Evolutionary conservation across 1,284 basidiomycete species (phyloP).

Genomic region (Heterobasidion parviporum): DNA sequence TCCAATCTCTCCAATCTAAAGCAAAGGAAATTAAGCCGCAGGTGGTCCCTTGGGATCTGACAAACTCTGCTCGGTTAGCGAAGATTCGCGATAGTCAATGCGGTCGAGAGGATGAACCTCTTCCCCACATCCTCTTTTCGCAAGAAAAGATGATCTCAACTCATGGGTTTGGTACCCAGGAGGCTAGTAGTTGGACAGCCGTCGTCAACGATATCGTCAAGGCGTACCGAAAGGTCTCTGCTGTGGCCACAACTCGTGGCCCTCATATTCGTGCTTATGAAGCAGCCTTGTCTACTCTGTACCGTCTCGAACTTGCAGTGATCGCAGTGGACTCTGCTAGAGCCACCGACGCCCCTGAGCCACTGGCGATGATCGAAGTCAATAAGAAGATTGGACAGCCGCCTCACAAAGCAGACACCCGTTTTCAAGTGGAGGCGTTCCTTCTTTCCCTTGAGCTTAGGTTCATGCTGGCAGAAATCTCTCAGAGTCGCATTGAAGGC

Average conservation of each 20-base stretch:
- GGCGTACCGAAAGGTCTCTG: slow-evolving; percentile 27
- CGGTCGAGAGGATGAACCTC: slow-evolving; percentile 12
- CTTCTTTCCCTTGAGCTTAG: slow-evolving; percentile 38
- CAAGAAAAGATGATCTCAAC: slow-evolving; percentile 13
- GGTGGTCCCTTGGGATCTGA: not conserved
- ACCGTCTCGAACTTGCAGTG: slow-evolving; percentile 35
- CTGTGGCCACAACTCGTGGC: slow-evolving; percentile 33
- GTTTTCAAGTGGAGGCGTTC: slow-evolving; percentile 48
- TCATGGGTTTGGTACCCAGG: slow-evolving; percentile 23
- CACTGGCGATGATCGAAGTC: slow-evolving; percentile 39
- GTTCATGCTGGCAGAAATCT: slow-evolving; percentile 30
- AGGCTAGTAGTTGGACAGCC: slow-evolving; percentile 28
- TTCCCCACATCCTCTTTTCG: slow-evolving; percentile 12
- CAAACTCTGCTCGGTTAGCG: not conserved
- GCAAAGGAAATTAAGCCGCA: not conserved
- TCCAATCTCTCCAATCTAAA: not conserved
- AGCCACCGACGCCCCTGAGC: slow-evolving; percentile 30
- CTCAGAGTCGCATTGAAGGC: slow-evolving; percentile 14
- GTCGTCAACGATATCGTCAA: slow-evolving; percentile 21
- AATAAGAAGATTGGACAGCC: slow-evolving; percentile 42
- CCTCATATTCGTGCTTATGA: slow-evolving; percentile 47
- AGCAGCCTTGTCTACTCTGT: slow-evolving; percentile 39
- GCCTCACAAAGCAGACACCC: slow-evolving; percentile 42
- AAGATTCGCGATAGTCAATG: slow-evolving; percentile 6
- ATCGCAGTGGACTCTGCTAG: slow-evolving; percentile 23